Evolutionary conservation across 495 filamentous ascomycete species (phyloP), one percentile per base, ranked within the genome.

Genomic region (Podospora bellae-mahoneyi): DNA sequence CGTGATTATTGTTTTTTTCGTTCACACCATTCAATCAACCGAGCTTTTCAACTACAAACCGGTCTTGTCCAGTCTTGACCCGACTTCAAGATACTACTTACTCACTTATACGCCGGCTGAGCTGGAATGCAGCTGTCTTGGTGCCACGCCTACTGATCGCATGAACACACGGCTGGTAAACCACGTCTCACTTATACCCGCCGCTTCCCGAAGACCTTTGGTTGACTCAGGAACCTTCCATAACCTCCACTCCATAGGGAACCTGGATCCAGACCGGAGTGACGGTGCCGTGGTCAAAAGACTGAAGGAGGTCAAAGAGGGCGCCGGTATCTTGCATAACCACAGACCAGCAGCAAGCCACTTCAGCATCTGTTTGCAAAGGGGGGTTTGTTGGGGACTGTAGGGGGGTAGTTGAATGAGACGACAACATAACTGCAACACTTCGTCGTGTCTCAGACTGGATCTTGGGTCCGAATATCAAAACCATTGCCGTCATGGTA

Each of bases 121-220:
- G n/a, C 27, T 59, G 65, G 56, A 72, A 66, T 64, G 60, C 55
- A 19, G 15, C 54, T 69, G 67, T 68, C 65, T 60, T 56, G 66
- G 64, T 56, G 44, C 60, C 55, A 58, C 30, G 19, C 53, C 30
- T 39, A 30, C 58, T 56, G 57, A 58, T 66, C 65, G 60, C 70
- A 70, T 68, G 68, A 74, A 71, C 75, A 70, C 75, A 70, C 75
- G 72, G 72, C 67, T 72, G 65, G 59, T 68, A 64, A 72, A 71
- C 71, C 67, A 59, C 67, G 66, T 64, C 71, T 72, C 64, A 64
- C 65, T 66, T 70, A 73, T 73, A 71, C 13, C 69, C 20, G 59
- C 30, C 39, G 20, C 44, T 10, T 59, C 66, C 62, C 60, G 54
- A 34, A 67, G 48, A 56, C 54, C 9, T 57, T 57, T 57, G 20